A percentile compares a stretch with the other conserved stretches of the same genome.
phyloP scores from a whole-genome alignment of 768 basidiomycete genomes.

The Phlebiopsis flavidoalba region DNA sequence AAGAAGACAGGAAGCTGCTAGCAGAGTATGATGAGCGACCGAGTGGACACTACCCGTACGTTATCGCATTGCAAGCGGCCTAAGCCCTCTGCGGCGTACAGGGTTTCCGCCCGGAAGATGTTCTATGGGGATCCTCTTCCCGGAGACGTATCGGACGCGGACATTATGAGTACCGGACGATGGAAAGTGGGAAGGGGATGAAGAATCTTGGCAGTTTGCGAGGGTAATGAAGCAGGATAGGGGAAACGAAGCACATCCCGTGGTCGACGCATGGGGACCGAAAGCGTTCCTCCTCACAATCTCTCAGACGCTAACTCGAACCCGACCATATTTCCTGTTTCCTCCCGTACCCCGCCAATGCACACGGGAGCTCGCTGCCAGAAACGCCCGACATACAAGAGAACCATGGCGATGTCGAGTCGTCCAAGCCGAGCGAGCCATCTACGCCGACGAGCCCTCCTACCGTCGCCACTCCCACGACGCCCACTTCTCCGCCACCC shows the following conservation, averaged over 20 bases:
- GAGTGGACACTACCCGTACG: conserved; percentile 20
- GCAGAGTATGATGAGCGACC: conserved; percentile 18
- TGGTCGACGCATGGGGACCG: background rate
- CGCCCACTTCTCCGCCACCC: background rate
- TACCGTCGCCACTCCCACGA: background rate
- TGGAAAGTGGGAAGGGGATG: conserved; percentile 20
- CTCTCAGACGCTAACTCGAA: background rate
- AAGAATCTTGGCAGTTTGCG: background rate
- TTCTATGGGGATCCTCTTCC: conserved; percentile 1
- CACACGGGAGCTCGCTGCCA: background rate
- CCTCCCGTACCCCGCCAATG: background rate
- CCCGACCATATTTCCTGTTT: background rate
- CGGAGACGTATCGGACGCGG: conserved; percentile 19
- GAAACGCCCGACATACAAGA: background rate
- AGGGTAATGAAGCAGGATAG: background rate
- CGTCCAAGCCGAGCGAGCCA: background rate
- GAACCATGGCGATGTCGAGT: background rate
- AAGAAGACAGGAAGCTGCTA: conserved; percentile 16
- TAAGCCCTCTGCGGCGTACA: conserved; percentile 21
- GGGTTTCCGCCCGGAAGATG: conserved; percentile 15
- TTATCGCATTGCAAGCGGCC: conserved; percentile 3
- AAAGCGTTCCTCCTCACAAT: background rate
- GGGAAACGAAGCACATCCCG: background rate
- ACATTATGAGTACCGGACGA: conserved; percentile 22
- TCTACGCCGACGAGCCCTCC: background rate